Evolutionary conservation across 768 basidiomycete species (phyloP).

Genomic region (Macrolepiota fuliginosa): DNA sequence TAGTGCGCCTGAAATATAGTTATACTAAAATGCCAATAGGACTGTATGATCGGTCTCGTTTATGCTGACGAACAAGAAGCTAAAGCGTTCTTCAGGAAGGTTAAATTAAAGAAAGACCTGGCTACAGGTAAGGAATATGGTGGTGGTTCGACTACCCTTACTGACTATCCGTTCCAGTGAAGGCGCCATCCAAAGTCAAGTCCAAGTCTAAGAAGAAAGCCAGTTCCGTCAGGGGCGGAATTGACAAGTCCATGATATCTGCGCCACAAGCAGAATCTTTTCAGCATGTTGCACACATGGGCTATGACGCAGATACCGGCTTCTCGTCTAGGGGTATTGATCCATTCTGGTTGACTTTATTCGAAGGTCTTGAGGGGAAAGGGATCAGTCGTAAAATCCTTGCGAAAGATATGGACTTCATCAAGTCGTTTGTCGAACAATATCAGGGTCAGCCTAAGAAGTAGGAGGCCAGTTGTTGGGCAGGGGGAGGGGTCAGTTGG

Average conservation of each 20-base stretch:
- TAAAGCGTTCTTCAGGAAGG: conserved; percentile 81
- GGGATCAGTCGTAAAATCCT: conserved; percentile 73
- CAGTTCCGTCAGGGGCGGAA: conserved; percentile 63
- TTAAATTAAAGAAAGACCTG: conserved; percentile 56
- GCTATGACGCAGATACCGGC: conserved; percentile 83
- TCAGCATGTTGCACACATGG: conserved; percentile 93
- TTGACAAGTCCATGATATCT: conserved; percentile 93
- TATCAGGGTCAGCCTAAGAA: conserved; percentile 38
- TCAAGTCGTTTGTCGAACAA: conserved; percentile 75
- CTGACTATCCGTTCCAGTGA: not conserved
- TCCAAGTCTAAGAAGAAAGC: conserved; percentile 57
- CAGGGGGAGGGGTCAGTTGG: too few species aligned
- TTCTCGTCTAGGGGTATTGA: conserved; percentile 88
- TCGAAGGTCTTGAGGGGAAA: conserved; percentile 58
- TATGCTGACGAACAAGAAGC: conserved; percentile 89
- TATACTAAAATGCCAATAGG: conserved; percentile 41
- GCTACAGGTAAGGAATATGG: conserved; percentile 42
- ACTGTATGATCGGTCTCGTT: conserved; percentile 88
- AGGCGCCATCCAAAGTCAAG: conserved; percentile 38
- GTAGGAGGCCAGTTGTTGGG: too few species aligned
- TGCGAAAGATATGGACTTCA: conserved; percentile 81
- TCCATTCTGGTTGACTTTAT: conserved; percentile 79
- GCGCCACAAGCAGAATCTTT: conserved; percentile 77
- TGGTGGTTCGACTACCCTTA: not conserved
- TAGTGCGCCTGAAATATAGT: not conserved